Percentiles rank a stretch among this genome's conserved stretches.
These are phyloP conservation scores for Bryoerythrophyllum caledonicum DNA, from an alignment of 225 moss, liverwort and hornwort species.

Conservation along the genomic window DNA sequence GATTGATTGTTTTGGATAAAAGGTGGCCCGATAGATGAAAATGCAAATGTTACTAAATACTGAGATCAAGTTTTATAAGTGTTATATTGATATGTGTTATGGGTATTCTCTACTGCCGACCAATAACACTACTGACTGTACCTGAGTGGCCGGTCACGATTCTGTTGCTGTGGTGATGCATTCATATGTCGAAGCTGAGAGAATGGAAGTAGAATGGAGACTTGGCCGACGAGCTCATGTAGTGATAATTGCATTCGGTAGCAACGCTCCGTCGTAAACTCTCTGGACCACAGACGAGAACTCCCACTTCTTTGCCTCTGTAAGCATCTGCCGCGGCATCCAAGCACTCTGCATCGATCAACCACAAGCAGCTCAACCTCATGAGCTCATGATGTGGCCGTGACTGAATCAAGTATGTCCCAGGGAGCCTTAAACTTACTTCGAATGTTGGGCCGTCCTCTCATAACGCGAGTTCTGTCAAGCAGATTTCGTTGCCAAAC, in stretches of 20 bases:
- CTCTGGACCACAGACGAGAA: constrained; percentile 56
- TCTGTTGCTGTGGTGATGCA: background rate
- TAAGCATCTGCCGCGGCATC: constrained; percentile 33
- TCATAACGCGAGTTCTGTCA: constrained; percentile 29
- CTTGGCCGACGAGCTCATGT: constrained; percentile 17
- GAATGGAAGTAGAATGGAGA: constrained; percentile 59
- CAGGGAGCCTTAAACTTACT: constrained; percentile 18
- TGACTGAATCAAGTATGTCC: background rate
- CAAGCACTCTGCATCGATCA: constrained; percentile 45
- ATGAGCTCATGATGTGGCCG: background rate
- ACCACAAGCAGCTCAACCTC: background rate
- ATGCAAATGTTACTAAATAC: too few species aligned
- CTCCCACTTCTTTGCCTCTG: constrained; percentile 47
- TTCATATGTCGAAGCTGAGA: constrained; percentile 51
- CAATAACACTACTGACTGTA: too few species aligned
- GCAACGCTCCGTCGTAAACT: constrained; percentile 50
- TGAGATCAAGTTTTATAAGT: too few species aligned
- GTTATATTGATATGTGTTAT: too few species aligned
- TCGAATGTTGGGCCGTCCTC: constrained; percentile 40
- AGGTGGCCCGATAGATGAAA: too few species aligned
- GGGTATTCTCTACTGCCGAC: too few species aligned
- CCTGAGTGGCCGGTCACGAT: too few species aligned
- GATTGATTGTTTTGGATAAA: too few species aligned
- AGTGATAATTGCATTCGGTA: constrained; percentile 44
- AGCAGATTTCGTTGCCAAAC: constrained; percentile 32